These are phyloP conservation scores for Acacia confusa DNA, from an alignment of 306 rosid genomes.

Conservation along the genomic window DNA sequence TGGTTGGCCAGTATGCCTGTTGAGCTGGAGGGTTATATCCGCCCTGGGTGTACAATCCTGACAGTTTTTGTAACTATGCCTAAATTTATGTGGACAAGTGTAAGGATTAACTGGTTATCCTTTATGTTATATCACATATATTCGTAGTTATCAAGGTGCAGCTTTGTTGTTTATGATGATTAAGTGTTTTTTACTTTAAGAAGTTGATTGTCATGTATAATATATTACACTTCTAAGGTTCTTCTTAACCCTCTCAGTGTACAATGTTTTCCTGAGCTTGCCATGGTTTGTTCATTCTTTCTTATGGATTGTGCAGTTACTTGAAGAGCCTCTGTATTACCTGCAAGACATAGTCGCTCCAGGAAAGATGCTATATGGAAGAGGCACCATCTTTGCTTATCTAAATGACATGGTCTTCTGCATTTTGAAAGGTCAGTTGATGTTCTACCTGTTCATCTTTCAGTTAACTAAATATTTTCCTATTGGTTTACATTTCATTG, in stretches of 20 bases:
- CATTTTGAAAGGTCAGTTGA: conserved; percentile 61
- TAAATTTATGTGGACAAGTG: conserved; percentile 86
- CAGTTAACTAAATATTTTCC: neutral
- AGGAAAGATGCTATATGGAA: conserved; percentile 74
- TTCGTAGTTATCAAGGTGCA: neutral
- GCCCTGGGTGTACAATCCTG: conserved; percentile 95
- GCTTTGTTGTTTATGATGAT: neutral
- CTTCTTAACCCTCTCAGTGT: neutral
- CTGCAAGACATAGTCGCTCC: conserved; percentile 66
- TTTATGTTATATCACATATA: neutral
- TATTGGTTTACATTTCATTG: neutral
- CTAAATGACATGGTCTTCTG: conserved; percentile 72
- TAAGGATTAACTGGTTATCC: conserved; percentile 39
- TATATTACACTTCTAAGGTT: neutral
- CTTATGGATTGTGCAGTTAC: conserved; percentile 52
- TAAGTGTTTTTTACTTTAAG: neutral
- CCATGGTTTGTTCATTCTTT: conserved; percentile 2
- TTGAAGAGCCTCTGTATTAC: conserved; percentile 64
- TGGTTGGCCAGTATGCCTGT: conserved; percentile 96
- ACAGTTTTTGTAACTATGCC: conserved; percentile 92
- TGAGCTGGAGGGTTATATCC: conserved; percentile 97
- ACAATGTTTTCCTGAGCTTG: conserved; percentile 17
- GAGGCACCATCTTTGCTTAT: conserved; percentile 67
- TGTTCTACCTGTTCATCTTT: conserved; percentile 22
- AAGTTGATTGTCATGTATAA: neutral